Conservation (phyloP, 225 moss, liverwort and hornwort species). For the Polytrichum commune region DNA sequence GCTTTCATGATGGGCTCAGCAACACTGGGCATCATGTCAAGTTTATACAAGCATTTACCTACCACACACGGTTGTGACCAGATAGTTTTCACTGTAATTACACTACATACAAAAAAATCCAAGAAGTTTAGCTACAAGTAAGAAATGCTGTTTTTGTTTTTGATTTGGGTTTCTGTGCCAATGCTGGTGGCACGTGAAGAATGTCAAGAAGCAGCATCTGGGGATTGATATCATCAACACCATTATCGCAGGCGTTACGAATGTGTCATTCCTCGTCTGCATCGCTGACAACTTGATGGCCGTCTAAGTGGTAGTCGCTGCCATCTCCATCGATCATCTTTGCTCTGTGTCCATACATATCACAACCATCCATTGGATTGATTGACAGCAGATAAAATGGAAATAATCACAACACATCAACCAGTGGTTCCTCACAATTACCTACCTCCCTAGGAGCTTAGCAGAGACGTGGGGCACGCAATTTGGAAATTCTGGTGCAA, state of each 20-base stretch:
- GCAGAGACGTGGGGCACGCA: conserved; percentile 11
- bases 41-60: conserved; percentile 7
- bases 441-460: no score
- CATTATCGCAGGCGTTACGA: no score
- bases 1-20: no score
- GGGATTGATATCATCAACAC: no score
- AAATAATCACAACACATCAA: conserved; percentile 28
- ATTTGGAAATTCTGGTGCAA: background rate
- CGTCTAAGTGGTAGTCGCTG: conserved; percentile 34
- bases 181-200: conserved; percentile 1
- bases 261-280: conserved; percentile 58
- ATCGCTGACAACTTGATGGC: conserved; percentile 63
- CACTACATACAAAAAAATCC: conserved; percentile 7
- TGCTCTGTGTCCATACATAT: conserved; percentile 47
- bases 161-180: background rate
- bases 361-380: conserved; percentile 20
- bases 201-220: no score
- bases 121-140: background rate
- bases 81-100: background rate
- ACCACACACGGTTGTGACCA: conserved; percentile 1
- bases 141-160: no score
- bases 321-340: conserved; percentile 59
- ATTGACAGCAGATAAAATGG: no score
- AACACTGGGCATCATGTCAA: background rate
- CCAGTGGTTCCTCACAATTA: conserved; percentile 12